Evolutionary conservation across 345 rosid genomes (phyloP), one percentile per base, ranked within the genome.

Genomic region (Schrenkiella parvula): DNA sequence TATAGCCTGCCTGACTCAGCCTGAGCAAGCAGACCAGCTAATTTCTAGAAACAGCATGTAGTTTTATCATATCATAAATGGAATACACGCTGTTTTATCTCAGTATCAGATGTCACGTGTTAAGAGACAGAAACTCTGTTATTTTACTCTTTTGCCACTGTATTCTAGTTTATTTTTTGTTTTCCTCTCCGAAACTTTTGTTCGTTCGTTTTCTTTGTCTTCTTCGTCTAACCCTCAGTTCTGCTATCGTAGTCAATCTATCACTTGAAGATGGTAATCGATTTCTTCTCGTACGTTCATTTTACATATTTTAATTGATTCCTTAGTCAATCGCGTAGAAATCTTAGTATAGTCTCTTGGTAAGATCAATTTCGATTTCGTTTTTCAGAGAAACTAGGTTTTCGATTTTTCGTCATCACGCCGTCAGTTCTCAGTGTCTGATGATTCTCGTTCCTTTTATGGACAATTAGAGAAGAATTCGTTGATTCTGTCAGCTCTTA

Each of bases 261-360:
- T 42, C 74, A 51, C 42, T 50, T 4, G 41, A 68, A 15, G 32
- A 75, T 75, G 79, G 79, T 75, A 61, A 75, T 34, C 57, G 51
- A 32, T 68, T 43, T 43, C 64, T 52, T 60, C 50, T 61, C 19
- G 11, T 38, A 8, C 28, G 47, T 42, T 31, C 3, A 4, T 21
- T 9, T 15, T 5, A 17, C 1, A 6, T 23, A 17, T 1, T 28
- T 52, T 13, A 35, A 8, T 0, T 8, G 68, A 29, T 67, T 60
- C 15, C 29, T 22, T 50, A 38, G 25, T 41, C 55, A 17, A 21
- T 74, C 28, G 47, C 42, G 1, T 50, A 23, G 9, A 38, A 37
- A 66, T 37, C 23, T 19, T 13, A 3, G 18, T 7, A 11, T 32
- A 47, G n/a, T 18, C 10, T 17, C 46, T 37, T 46, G 18, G 12